Base-by-base conservation (phyloP, 192 early-diverging fungal genomes). In the Coemansia sp. region DNA sequence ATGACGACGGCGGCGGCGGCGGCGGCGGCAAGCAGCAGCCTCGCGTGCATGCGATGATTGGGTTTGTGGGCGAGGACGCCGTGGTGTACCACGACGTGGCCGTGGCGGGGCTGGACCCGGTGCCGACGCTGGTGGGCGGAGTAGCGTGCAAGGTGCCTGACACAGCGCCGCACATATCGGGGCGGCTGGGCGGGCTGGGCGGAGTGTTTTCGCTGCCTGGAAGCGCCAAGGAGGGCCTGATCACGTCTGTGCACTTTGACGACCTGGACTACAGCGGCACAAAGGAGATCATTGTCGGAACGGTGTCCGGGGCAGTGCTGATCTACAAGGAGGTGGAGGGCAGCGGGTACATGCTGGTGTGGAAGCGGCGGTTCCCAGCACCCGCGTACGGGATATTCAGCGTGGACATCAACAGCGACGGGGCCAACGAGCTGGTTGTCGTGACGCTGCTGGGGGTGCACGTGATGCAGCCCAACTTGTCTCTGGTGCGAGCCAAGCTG, bases 391-490 rank as follows among this genome's bases (percentile, higher is more conserved):
- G 72, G 15, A 74, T 85, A 11, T 80, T 77, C 31, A 69, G 75
- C 53, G 70, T 66, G 11, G 83, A 85, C 48, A 76, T 85, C 12
- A 85, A 85, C 66, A 48, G 69, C 67, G 83, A 85, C 60, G 83
- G 83, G 4, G 75, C 67, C 64, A 77, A 75, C 37, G 83, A 85
- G 68, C 59, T 85, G 59, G 73, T 85, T 1, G 83, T 85, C 36
- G 75, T 80, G n/a, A 85, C 83, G 36, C 70, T 85, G 69, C 64
- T 72, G 7, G 83, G 83, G 3, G 73, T 85, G 38, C 83, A 85
- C 64, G 29, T 85, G 1, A 51, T 85, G 70, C 83, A 85, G 75
- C 78, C 83, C 5, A 78, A 85, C 51, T 51, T 85, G 31, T 71
- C 71, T 3, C 50, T 72, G 29, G 68, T 64, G 9, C 78, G 75